Conservation (phyloP, 164 flowering plant species). For the Malania oleifera region DNA sequence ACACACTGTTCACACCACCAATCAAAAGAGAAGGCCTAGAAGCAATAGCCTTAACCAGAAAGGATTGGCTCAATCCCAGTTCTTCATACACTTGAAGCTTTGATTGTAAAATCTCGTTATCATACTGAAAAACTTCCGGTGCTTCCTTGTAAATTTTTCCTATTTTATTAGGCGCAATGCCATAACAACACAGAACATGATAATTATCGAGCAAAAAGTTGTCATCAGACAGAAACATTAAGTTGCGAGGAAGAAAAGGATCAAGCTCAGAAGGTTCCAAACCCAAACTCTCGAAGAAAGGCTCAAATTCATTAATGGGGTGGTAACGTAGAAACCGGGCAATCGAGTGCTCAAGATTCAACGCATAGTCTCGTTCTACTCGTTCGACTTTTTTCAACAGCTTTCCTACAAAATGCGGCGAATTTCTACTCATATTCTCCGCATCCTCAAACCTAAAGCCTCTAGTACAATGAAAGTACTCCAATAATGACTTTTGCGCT, state of each 20-base stretch:
- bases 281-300: constrained; percentile 85
- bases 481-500: constrained; percentile 60
- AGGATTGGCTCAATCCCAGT: constrained; percentile 33
- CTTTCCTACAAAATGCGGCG: constrained; percentile 46
- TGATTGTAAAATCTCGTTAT: constrained; percentile 37
- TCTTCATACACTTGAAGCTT: constrained; percentile 43
- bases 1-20: constrained; percentile 33
- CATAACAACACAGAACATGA: constrained; percentile 55
- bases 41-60: constrained; percentile 33
- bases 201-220: constrained; percentile 48
- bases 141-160: constrained; percentile 66
- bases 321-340: constrained; percentile 55
- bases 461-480: constrained; percentile 67
- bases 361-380: constrained; percentile 5
- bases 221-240: constrained; percentile 63
- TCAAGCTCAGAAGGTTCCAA: constrained; percentile 40
- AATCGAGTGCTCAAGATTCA: constrained; percentile 32
- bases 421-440: constrained; percentile 62
- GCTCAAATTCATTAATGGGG: constrained; percentile 85
- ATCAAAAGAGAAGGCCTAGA: constrained; percentile 48
- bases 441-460: constrained; percentile 56
- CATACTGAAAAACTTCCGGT: constrained; percentile 44
- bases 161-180: constrained; percentile 45
- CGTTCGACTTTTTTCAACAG: constrained; percentile 34
- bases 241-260: constrained; percentile 43